These are phyloP conservation scores for Ogataea ramenticola DNA, from an alignment of 805 yeast genomes.

Conservation along the genomic window DNA sequence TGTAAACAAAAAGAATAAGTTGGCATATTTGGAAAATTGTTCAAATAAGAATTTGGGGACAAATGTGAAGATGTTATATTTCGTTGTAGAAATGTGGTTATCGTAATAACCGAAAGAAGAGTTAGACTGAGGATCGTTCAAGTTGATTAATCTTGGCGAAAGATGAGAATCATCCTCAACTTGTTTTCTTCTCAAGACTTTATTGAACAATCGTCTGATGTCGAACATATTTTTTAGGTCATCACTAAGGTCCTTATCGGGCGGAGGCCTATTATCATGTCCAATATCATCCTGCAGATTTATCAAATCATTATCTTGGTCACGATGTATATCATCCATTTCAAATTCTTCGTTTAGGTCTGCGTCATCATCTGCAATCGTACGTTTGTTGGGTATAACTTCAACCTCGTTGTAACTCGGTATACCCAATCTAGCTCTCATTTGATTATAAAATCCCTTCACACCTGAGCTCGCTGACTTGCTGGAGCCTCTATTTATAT, in stretches of 20 bases:
- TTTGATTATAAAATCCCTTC: slow-evolving; percentile 22
- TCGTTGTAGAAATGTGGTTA: slow-evolving; percentile 91
- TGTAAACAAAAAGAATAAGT: slow-evolving; percentile 86
- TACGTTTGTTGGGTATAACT: neutral
- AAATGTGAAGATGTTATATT: slow-evolving; percentile 89
- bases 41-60: slow-evolving; percentile 91
- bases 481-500: slow-evolving; percentile 4
- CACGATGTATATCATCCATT: slow-evolving; percentile 9
- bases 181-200: slow-evolving; percentile 9
- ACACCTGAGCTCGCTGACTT: slow-evolving; percentile 13
- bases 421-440: slow-evolving; percentile 19
- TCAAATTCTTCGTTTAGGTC: neutral
- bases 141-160: slow-evolving; percentile 52
- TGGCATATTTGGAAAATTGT: slow-evolving; percentile 96
- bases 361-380: neutral
- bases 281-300: slow-evolving; percentile 11
- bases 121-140: slow-evolving; percentile 59
- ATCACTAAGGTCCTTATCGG: slow-evolving; percentile 14
- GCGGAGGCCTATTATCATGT: slow-evolving; percentile 18
- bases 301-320: neutral
- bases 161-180: slow-evolving; percentile 22
- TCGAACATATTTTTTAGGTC: slow-evolving; percentile 20
- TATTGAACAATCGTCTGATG: slow-evolving; percentile 15
- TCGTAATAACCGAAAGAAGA: slow-evolving; percentile 52
- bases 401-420: slow-evolving; percentile 18